Evolutionary conservation across 2,329 filamentous ascomycete genomes (phyloP).

Genomic region (Blastomyces percursus): DNA sequence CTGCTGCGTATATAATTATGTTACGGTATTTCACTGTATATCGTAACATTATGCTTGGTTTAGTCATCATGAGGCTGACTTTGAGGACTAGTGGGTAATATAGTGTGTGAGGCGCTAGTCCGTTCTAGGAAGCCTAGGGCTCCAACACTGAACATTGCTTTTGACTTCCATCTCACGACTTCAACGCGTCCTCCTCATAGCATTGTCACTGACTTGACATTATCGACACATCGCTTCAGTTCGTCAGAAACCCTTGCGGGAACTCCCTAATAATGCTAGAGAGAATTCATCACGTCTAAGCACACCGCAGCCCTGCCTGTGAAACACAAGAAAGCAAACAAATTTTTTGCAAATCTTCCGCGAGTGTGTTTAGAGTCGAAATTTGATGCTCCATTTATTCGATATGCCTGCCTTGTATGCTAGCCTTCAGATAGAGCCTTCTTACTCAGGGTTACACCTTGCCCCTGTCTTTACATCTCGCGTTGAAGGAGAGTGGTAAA

Average conservation of each 20-base stretch:
- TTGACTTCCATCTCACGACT: not conserved
- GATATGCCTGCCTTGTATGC: not conserved
- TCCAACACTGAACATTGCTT: not conserved
- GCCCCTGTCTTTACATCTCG: not conserved
- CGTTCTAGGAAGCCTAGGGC: too few relatives aligned
- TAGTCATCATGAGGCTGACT: conserved; percentile 3
- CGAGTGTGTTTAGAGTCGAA: not conserved
- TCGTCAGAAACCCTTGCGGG: not conserved
- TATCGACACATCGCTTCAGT: not conserved
- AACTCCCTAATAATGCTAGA: not conserved
- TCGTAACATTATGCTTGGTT: not conserved
- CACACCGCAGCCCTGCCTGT: not conserved
- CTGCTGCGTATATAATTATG: not conserved
- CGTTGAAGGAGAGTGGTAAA: not conserved
- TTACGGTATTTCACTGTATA: not conserved
- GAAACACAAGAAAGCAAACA: not conserved
- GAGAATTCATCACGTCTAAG: not conserved
- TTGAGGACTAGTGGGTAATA: too few relatives aligned
- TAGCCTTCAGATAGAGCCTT: not conserved
- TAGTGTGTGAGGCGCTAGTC: too few relatives aligned
- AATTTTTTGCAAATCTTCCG: not conserved
- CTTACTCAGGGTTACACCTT: not conserved
- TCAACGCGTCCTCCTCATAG: not conserved
- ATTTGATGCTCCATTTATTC: not conserved
- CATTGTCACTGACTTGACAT: not conserved